Evolutionary conservation across 2,329 filamentous ascomycete species (phyloP).

Genomic region (Pezicula rhizophila): DNA sequence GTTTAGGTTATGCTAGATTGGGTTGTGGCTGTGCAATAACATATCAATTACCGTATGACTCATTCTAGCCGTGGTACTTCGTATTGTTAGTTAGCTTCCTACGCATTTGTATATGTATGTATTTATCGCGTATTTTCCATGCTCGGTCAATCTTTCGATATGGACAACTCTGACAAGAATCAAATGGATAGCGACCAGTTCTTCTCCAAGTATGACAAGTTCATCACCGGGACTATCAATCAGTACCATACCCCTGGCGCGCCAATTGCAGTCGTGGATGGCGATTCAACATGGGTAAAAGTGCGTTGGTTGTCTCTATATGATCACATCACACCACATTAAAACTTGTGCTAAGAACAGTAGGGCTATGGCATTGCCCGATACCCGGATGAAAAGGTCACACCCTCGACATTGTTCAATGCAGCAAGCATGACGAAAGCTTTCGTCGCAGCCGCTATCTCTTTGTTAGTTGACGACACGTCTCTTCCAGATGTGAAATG

Average conservation of each 20-base stretch:
- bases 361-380: slow-evolving; percentile 30
- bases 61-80: too few relatives aligned
- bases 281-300: slow-evolving; percentile 32
- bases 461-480: slow-evolving; percentile 39
- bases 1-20: too few relatives aligned
- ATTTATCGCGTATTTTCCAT: too few relatives aligned
- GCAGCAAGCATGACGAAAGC: slow-evolving; percentile 50
- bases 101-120: too few relatives aligned
- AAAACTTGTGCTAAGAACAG: background rate
- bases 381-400: slow-evolving; percentile 31
- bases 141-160: too few relatives aligned
- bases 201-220: background rate
- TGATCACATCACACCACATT: slow-evolving; percentile 6
- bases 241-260: slow-evolving; percentile 36
- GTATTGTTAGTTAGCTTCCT: too few relatives aligned
- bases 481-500: slow-evolving; percentile 27
- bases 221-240: background rate
- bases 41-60: too few relatives aligned
- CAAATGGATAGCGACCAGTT: background rate
- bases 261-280: slow-evolving; percentile 39
- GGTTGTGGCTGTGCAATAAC: too few relatives aligned
- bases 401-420: slow-evolving; percentile 44
- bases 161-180: background rate
- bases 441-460: slow-evolving; percentile 42
- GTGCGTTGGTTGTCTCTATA: slow-evolving; percentile 15